These are phyloP conservation scores for Funneliformis mosseae DNA, from an alignment of 192 early-diverging fungal genomes.

Conservation along the genomic window DNA sequence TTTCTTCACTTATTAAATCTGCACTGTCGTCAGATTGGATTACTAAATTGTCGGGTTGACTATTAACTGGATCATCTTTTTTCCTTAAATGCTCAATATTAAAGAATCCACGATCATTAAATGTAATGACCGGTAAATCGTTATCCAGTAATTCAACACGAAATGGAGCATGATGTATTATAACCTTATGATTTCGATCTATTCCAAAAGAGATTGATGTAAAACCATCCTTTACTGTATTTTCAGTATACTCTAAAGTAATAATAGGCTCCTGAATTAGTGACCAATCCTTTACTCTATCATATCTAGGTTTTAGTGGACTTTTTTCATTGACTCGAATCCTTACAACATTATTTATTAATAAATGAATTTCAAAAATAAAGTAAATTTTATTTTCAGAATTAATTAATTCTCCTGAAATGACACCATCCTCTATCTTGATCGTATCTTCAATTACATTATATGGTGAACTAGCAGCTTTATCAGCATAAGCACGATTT, in stretches of 20 bases:
- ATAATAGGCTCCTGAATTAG: constrained; percentile 47
- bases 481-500: constrained; percentile 83
- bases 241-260: constrained; percentile 31
- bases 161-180: constrained; percentile 60
- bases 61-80: constrained; percentile 46
- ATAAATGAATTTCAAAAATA: constrained; percentile 53
- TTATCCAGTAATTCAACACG: constrained; percentile 60
- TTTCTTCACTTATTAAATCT: constrained; percentile 44
- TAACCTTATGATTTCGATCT: constrained; percentile 44
- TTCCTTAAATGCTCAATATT: constrained; percentile 78
- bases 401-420: constrained; percentile 64
- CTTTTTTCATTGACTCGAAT: constrained; percentile 65
- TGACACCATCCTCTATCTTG: constrained; percentile 50
- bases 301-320: constrained; percentile 74
- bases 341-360: constrained; percentile 61
- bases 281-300: constrained; percentile 58
- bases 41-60: constrained; percentile 50
- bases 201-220: constrained; percentile 51
- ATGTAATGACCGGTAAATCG: constrained; percentile 58
- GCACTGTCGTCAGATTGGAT: constrained; percentile 34
- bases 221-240: constrained; percentile 31
- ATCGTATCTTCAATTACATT: constrained; percentile 62
- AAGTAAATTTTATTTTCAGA: constrained; percentile 43
- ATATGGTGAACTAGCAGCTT: constrained; percentile 58
- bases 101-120: constrained; percentile 86